phyloP scores from a whole-genome alignment of 257 asterid species.

The Striga asiatica region DNA sequence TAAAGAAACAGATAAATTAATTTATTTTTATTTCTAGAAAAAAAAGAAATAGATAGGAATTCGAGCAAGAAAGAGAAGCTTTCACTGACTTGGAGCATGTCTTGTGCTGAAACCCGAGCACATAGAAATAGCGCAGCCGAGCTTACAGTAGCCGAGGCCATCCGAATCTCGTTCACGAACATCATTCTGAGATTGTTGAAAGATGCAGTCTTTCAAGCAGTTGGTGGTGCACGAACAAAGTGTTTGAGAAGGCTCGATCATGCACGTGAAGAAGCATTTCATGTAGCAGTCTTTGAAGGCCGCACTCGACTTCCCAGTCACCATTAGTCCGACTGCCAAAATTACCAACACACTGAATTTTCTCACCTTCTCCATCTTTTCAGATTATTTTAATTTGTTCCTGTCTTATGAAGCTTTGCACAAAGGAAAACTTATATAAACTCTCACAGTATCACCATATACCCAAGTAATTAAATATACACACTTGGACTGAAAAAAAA shows the following conservation, averaged over 20 bases:
- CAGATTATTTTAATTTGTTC: not conserved
- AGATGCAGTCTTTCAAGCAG: constrained; percentile 86
- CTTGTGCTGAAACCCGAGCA: constrained; percentile 64
- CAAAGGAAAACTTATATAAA: constrained; percentile 9
- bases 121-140: constrained; percentile 75
- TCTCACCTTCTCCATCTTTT: constrained; percentile 30
- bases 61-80: not conserved
- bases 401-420: not conserved
- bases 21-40: not conserved
- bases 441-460: too few species aligned
- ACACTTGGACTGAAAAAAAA: too few species aligned
- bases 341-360: constrained; percentile 25
- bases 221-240: constrained; percentile 81
- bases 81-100: constrained; percentile 49
- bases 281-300: constrained; percentile 81
- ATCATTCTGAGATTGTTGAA: constrained; percentile 26
- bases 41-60: not conserved
- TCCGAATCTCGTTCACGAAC: constrained; percentile 2
- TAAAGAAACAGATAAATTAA: not conserved
- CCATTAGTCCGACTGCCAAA: constrained; percentile 30
- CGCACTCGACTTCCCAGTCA: constrained; percentile 29
- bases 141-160: constrained; percentile 52
- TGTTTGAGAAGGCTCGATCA: constrained; percentile 74
- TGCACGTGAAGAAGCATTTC: constrained; percentile 73
- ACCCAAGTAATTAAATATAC: too few species aligned